A percentile compares a stretch with the other conserved stretches of the same genome.
phyloP scores from a whole-genome alignment of 208 protist genomes.

The Crithidia thermophila region DNA sequence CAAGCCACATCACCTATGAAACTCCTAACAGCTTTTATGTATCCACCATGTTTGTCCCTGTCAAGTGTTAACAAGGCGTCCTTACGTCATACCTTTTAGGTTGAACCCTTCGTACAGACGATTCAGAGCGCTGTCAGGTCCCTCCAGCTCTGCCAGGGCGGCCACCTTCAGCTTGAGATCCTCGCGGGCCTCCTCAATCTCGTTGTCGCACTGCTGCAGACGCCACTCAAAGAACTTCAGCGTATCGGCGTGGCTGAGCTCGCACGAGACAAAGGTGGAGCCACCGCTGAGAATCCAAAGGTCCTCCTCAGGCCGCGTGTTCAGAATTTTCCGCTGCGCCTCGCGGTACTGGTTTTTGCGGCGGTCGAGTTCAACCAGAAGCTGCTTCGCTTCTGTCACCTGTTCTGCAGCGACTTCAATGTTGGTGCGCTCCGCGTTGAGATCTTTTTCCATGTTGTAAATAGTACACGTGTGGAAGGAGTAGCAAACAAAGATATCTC shows the following conservation, averaged over 20 bases:
- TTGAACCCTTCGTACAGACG: slow-evolving; percentile 77
- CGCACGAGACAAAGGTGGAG: slow-evolving; percentile 78
- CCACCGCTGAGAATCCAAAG: slow-evolving; percentile 80
- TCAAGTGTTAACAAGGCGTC: no score
- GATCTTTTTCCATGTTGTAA: slow-evolving; percentile 19
- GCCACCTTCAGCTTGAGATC: slow-evolving; percentile 81
- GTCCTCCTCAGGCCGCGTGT: slow-evolving; percentile 46
- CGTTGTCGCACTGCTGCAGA: slow-evolving; percentile 52
- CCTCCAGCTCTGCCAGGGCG: slow-evolving; percentile 75
- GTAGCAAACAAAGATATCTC: background rate
- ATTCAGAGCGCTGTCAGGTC: slow-evolving; percentile 70
- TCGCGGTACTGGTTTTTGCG: slow-evolving; percentile 84
- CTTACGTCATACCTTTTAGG: slow-evolving; percentile 41
- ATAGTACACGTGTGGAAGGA: background rate
- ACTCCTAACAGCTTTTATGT: no score
- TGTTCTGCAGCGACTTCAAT: slow-evolving; percentile 68
- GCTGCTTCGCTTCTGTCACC: slow-evolving; percentile 65
- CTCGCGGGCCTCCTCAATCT: slow-evolving; percentile 64
- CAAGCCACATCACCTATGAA: no score
- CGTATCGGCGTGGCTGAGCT: slow-evolving; percentile 53
- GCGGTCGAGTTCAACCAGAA: slow-evolving; percentile 76
- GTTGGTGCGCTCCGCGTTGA: slow-evolving; percentile 36
- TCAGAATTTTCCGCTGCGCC: slow-evolving; percentile 57
- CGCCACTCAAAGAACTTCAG: slow-evolving; percentile 69
- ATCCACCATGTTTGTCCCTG: no score